These are phyloP conservation scores for Neonectria hederae DNA, from an alignment of 2,329 filamentous ascomycete genomes.

Conservation along the genomic window DNA sequence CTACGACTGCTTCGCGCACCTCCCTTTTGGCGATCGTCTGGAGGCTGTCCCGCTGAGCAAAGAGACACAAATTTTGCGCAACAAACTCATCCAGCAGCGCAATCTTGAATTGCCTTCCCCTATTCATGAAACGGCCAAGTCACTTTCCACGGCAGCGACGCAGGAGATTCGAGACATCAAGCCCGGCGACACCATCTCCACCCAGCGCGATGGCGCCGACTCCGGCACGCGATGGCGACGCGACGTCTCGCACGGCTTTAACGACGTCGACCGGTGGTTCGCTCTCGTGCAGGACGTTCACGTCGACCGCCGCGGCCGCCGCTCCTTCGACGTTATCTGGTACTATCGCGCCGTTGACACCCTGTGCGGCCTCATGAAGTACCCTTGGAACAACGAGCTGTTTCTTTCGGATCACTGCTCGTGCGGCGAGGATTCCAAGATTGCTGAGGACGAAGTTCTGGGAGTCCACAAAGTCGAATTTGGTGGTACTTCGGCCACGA, in stretches of 20 bases:
- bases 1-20: slow-evolving; percentile 68
- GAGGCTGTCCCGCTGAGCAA: slow-evolving; percentile 46
- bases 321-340: slow-evolving; percentile 74
- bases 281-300: slow-evolving; percentile 72
- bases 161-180: slow-evolving; percentile 48
- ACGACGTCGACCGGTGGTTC: slow-evolving; percentile 69
- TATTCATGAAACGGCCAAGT: slow-evolving; percentile 36
- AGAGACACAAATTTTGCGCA: slow-evolving; percentile 42
- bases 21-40: slow-evolving; percentile 67
- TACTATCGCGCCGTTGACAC: slow-evolving; percentile 78
- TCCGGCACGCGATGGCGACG: slow-evolving; percentile 66
- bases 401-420: slow-evolving; percentile 83
- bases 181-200: slow-evolving; percentile 61
- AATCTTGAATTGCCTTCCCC: slow-evolving; percentile 42
- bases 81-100: slow-evolving; percentile 40
- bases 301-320: slow-evolving; percentile 44
- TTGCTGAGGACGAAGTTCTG: slow-evolving; percentile 65
- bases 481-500: slow-evolving; percentile 58
- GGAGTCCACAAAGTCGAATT: slow-evolving; percentile 67
- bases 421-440: slow-evolving; percentile 61
- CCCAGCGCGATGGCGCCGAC: slow-evolving; percentile 54
- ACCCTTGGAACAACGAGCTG: slow-evolving; percentile 76
- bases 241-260: slow-evolving; percentile 53
- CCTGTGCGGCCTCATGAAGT: slow-evolving; percentile 71
- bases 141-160: slow-evolving; percentile 32